Conservation (phyloP, 2,329 filamentous ascomycete genomes). For the Ophiostoma triangulosporum region DNA sequence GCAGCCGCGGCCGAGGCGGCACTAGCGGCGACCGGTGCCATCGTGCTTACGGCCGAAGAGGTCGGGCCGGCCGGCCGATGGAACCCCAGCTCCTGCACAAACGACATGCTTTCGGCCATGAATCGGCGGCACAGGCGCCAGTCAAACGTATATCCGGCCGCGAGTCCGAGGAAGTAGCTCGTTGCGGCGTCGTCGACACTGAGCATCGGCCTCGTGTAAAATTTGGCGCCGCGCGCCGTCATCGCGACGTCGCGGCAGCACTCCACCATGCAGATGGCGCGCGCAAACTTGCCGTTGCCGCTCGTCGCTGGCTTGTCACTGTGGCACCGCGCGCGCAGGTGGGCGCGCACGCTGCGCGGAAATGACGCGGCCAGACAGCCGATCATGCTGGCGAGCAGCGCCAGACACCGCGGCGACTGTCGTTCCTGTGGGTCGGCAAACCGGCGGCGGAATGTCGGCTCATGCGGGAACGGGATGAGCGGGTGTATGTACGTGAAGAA, state of each 20-base stretch:
- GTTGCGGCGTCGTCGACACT: slow-evolving; percentile 48
- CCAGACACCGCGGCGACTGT: slow-evolving; percentile 52
- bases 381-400: slow-evolving; percentile 62
- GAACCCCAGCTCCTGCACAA: slow-evolving; percentile 54
- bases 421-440: slow-evolving; percentile 55
- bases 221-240: slow-evolving; percentile 47
- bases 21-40: background rate
- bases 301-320: background rate
- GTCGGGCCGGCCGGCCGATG: slow-evolving; percentile 28
- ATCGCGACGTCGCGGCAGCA: slow-evolving; percentile 58
- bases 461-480: slow-evolving; percentile 63
- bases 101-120: slow-evolving; percentile 56
- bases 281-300: slow-evolving; percentile 16
- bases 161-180: slow-evolving; percentile 61
- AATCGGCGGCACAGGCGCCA: slow-evolving; percentile 56
- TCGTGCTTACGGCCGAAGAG: background rate
- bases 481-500: slow-evolving; percentile 77
- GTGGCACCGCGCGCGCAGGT: slow-evolving; percentile 38
- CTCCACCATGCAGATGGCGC: slow-evolving; percentile 55
- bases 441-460: slow-evolving; percentile 59
- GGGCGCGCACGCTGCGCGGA: slow-evolving; percentile 54
- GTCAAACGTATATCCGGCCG: slow-evolving; percentile 53
- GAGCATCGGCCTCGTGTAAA: slow-evolving; percentile 32
- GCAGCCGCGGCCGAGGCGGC: background rate
- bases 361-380: slow-evolving; percentile 62